A percentile compares a stretch with the other conserved stretches of the same genome.
phyloP scores from a whole-genome alignment of 306 rosid genomes.

The Geum urbanum region DNA sequence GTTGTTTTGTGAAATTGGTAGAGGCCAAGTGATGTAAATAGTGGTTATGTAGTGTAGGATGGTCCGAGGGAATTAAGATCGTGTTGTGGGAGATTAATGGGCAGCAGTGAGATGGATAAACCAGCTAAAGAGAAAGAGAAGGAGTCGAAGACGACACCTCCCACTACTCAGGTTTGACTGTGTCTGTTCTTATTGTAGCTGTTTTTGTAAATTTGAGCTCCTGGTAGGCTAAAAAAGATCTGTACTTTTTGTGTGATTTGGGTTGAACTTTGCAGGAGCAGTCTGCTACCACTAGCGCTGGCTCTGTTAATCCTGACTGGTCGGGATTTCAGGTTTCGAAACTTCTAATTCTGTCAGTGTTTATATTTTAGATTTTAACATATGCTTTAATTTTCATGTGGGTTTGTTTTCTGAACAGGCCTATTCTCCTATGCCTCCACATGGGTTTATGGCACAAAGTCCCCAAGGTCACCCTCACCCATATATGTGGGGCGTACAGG shows the following conservation, averaged over 20 bases:
- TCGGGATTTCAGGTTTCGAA: constrained; percentile 80
- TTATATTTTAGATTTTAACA: constrained; percentile 3
- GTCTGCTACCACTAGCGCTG: constrained; percentile 54
- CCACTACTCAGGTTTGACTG: constrained; percentile 61
- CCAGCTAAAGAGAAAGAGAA: constrained; percentile 59
- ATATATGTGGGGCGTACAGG: constrained; percentile 99
- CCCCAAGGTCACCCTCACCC: constrained; percentile 97
- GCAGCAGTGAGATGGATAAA: constrained; percentile 82
- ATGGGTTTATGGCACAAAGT: constrained; percentile 83
- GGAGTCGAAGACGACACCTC: constrained; percentile 67
- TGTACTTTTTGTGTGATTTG: constrained; percentile 4
- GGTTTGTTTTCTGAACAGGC: constrained; percentile 46
- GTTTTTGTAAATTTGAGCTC: constrained; percentile 4
- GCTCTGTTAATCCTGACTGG: constrained; percentile 89
- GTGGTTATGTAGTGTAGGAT: constrained; percentile 38
- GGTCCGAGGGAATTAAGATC: constrained; percentile 39
- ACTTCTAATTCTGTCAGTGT: constrained; percentile 17
- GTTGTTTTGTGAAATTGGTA: not conserved
- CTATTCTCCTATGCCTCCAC: constrained; percentile 92
- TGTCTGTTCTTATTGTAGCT: constrained; percentile 22
- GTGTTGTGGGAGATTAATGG: constrained; percentile 48
- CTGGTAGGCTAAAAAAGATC: constrained; percentile 6
- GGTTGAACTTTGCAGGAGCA: constrained; percentile 55
- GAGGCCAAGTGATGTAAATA: not conserved
- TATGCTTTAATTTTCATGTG: constrained; percentile 31